Percentiles rank a stretch among this genome's conserved stretches.
phyloP scores from a whole-genome alignment of 108 stramenopile genomes.

The Fragilaria radians region DNA sequence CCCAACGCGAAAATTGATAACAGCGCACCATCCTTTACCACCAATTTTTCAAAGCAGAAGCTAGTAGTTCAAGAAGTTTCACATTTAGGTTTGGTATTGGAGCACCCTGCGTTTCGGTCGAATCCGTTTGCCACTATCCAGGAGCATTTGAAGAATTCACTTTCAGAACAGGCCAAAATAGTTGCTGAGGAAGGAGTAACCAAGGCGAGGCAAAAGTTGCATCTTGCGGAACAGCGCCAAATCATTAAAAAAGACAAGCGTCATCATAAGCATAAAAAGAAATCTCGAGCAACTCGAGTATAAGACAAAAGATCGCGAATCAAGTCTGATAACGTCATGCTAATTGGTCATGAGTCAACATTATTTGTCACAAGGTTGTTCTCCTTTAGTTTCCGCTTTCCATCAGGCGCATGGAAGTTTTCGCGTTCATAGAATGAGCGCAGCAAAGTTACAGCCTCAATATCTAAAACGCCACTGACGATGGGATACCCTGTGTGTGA shows the following conservation, averaged over 20 bases:
- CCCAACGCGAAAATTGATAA: not conserved
- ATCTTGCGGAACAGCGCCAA: constrained; percentile 18
- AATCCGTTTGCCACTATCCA: constrained; percentile 76
- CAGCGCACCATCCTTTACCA: constrained; percentile 6
- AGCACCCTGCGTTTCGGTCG: constrained; percentile 67
- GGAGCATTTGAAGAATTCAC: constrained; percentile 69
- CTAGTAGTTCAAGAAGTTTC: constrained; percentile 50
- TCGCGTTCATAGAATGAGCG: constrained; percentile 82
- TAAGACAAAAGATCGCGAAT: not conserved
- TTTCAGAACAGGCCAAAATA: constrained; percentile 37
- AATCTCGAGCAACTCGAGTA: constrained; percentile 7
- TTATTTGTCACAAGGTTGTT: not conserved
- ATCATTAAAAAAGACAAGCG: constrained; percentile 36
- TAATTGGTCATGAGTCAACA: not conserved
- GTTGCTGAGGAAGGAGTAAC: constrained; percentile 27
- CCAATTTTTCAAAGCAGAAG: constrained; percentile 51
- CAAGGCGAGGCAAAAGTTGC: constrained; percentile 18
- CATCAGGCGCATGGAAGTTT: constrained; percentile 80
- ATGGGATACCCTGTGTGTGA: constrained; percentile 51
- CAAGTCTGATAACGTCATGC: not conserved
- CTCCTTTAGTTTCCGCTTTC: constrained; percentile 51
- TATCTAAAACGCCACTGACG: constrained; percentile 50
- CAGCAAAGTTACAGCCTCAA: constrained; percentile 56
- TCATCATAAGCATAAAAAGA: constrained; percentile 22
- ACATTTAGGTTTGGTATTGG: constrained; percentile 60